phyloP scores from a whole-genome alignment of 371 early-diverging fungal genomes.

The Actinomortierella ambigua region DNA sequence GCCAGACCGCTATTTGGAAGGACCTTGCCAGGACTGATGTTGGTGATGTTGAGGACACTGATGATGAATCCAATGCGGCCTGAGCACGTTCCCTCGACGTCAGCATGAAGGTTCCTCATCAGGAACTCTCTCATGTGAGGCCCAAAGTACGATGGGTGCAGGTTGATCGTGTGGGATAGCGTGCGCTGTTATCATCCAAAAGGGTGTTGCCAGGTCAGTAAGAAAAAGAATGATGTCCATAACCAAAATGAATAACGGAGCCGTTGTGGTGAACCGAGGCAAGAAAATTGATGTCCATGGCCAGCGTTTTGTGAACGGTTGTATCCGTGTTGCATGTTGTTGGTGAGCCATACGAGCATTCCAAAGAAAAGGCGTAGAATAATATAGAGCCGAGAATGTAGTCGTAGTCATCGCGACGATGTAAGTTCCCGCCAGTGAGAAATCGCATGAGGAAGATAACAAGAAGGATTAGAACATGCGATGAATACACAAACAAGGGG shows the following conservation, averaged over 20 bases:
- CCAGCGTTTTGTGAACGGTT: background rate
- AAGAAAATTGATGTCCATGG: background rate
- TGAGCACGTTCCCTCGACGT: constrained; percentile 96
- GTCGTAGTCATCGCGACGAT: too few species aligned
- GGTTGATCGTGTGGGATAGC: constrained; percentile 87
- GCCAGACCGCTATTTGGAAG: constrained; percentile 89
- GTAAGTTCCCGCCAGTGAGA: background rate
- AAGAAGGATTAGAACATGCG: background rate
- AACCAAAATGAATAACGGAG: background rate
- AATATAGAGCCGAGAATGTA: too few species aligned
- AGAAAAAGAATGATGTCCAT: too few species aligned
- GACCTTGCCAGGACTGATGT: constrained; percentile 86
- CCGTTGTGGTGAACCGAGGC: background rate
- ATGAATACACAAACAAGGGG: background rate
- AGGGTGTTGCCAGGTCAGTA: background rate
- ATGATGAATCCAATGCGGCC: constrained; percentile 95
- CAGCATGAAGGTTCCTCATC: constrained; percentile 80
- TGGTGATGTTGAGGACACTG: constrained; percentile 80
- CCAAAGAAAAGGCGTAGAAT: too few species aligned
- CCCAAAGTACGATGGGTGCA: constrained; percentile 93
- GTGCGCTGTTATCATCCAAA: constrained; percentile 28
- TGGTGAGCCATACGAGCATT: too few species aligned
- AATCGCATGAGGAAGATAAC: background rate
- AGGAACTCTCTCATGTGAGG: constrained; percentile 82
- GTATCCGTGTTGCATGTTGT: too few species aligned